Conservation (phyloP, 805 yeast genomes). For the Candida xyloterini region DNA sequence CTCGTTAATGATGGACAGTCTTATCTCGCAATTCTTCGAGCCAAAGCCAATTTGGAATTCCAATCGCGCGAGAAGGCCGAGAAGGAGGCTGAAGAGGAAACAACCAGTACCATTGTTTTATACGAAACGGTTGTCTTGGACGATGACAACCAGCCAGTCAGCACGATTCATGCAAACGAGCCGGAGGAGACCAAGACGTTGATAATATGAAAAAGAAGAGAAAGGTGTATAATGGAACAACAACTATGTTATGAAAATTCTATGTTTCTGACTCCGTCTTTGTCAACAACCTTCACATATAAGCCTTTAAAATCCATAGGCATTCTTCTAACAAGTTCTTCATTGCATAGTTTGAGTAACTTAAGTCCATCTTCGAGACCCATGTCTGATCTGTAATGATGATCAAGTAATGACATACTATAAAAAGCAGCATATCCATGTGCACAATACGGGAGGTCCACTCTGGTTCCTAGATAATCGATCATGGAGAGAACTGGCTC, state of each 20-base stretch:
- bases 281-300: slow-evolving; percentile 33
- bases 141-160: slow-evolving; percentile 16
- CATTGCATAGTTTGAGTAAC: slow-evolving; percentile 67
- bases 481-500: slow-evolving; percentile 77
- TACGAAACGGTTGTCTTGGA: slow-evolving; percentile 19
- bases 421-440: slow-evolving; percentile 99
- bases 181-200: slow-evolving; percentile 9
- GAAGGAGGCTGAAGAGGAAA: slow-evolving; percentile 17
- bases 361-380: slow-evolving; percentile 73
- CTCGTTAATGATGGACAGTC: slow-evolving; percentile 60
- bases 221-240: slow-evolving; percentile 7
- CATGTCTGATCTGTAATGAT: slow-evolving; percentile 80
- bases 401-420: slow-evolving; percentile 84
- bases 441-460: slow-evolving; percentile 91
- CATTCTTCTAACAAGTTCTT: slow-evolving; percentile 79
- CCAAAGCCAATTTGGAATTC: slow-evolving; percentile 56
- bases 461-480: slow-evolving; percentile 91
- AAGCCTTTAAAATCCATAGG: slow-evolving; percentile 92
- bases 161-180: slow-evolving; percentile 12
- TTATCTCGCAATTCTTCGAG: slow-evolving; percentile 53
- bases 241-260: slow-evolving; percentile 17
- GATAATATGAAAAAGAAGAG: slow-evolving; percentile 2
- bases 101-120: slow-evolving; percentile 14
- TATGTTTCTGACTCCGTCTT: slow-evolving; percentile 33
- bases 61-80: slow-evolving; percentile 51